Evolutionary conservation across 352 stramenopile genomes (phyloP).

Genomic region (Pseudoperonospora humuli): DNA sequence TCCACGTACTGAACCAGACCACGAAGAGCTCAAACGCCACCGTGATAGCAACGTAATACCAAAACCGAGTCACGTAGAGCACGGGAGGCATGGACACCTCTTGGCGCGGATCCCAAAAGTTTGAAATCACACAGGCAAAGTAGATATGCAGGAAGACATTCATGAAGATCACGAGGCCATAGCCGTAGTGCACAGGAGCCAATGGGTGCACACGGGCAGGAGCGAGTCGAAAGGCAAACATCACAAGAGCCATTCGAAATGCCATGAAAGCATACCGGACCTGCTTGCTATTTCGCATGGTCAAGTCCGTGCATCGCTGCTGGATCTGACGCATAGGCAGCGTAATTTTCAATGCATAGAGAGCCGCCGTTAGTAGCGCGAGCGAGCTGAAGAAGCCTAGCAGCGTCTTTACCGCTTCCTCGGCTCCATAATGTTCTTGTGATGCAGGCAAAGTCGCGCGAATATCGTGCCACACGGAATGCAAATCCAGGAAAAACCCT

Average conservation of each 20-base stretch:
- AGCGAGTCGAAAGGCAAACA: slow-evolving; percentile 48
- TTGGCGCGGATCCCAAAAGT: slow-evolving; percentile 57
- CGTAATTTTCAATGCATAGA: slow-evolving; percentile 58
- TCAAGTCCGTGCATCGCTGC: slow-evolving; percentile 47
- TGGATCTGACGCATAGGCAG: slow-evolving; percentile 55
- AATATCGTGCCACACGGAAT: slow-evolving; percentile 81
- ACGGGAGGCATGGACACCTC: slow-evolving; percentile 60
- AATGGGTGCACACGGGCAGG: slow-evolving; percentile 59
- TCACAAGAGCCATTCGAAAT: slow-evolving; percentile 52
- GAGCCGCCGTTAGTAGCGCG: slow-evolving; percentile 44
- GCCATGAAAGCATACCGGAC: slow-evolving; percentile 40
- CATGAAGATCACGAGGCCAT: slow-evolving; percentile 68
- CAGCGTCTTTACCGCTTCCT: slow-evolving; percentile 65
- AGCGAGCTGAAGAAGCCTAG: slow-evolving; percentile 46
- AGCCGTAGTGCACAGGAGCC: slow-evolving; percentile 65
- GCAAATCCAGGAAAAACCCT: slow-evolving; percentile 71
- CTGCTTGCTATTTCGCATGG: slow-evolving; percentile 46
- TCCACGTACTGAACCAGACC: slow-evolving; percentile 78
- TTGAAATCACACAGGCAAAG: slow-evolving; percentile 64
- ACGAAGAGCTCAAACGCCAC: slow-evolving; percentile 47
- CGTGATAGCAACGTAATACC: slow-evolving; percentile 47
- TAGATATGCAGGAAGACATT: slow-evolving; percentile 77
- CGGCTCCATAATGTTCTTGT: slow-evolving; percentile 60
- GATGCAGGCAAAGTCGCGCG: slow-evolving; percentile 55
- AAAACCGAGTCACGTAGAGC: slow-evolving; percentile 66